Conservation (phyloP, 305 asterid species). For the Fraxinus albicans region DNA sequence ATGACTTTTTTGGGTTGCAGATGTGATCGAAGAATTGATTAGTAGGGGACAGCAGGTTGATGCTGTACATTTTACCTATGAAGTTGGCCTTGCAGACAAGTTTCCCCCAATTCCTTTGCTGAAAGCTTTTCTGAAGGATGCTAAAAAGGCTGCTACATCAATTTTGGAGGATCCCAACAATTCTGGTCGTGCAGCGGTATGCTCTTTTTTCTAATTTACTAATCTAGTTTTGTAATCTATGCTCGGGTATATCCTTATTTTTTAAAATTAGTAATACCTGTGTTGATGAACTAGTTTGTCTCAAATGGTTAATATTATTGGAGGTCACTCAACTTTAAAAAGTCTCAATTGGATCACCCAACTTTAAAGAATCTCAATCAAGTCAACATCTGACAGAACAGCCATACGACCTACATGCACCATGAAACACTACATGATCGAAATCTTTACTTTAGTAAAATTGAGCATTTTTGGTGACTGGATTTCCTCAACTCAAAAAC, state of each 20-base stretch:
- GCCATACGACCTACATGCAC: not conserved
- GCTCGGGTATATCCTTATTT: not conserved
- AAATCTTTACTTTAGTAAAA: not conserved
- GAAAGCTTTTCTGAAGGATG: slow-evolving; percentile 89
- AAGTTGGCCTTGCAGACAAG: slow-evolving; percentile 74
- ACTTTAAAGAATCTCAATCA: not conserved
- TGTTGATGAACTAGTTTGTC: not conserved
- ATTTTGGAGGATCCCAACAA: slow-evolving; percentile 78
- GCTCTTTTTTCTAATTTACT: slow-evolving; percentile 13
- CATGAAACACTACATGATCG: not conserved
- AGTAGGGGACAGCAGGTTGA: slow-evolving; percentile 98
- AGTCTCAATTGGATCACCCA: not conserved
- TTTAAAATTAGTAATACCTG: not conserved
- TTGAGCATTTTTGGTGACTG: not conserved
- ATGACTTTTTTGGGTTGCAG: slow-evolving; percentile 40
- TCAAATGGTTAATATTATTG: not conserved
- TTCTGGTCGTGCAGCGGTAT: slow-evolving; percentile 88
- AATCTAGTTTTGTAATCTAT: not conserved
- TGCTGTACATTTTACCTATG: slow-evolving; percentile 94
- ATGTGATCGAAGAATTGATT: slow-evolving; percentile 84
- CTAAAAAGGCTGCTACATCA: slow-evolving; percentile 72
- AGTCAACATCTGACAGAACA: not conserved
- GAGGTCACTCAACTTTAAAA: not conserved
- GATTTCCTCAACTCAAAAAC: not conserved
- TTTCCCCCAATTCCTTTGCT: slow-evolving; percentile 92